These are phyloP conservation scores for Ambrosiella beaveri DNA, from an alignment of 2,329 filamentous ascomycete species.

Conservation along the genomic window DNA sequence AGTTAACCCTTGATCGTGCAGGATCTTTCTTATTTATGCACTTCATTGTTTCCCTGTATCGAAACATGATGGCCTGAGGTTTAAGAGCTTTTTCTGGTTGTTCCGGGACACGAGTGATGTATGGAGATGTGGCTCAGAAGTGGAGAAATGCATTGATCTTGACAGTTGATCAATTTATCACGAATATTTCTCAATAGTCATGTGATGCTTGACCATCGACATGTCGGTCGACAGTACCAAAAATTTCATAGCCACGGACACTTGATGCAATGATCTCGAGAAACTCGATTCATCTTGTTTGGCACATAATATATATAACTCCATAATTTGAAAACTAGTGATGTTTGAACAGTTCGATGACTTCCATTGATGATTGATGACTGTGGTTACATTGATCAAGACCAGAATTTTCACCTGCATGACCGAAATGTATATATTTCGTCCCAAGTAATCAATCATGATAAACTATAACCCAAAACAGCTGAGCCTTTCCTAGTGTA, in stretches of 20 bases:
- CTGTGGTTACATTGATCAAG: not conserved
- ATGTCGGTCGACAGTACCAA: too few species aligned
- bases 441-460: too few species aligned
- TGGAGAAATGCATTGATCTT: not conserved
- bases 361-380: too few species aligned
- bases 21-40: not conserved
- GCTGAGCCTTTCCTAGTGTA: too few species aligned
- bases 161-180: not conserved
- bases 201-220: too few species aligned
- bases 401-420: not conserved
- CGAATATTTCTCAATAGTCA: too few species aligned
- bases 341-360: too few species aligned
- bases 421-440: not conserved
- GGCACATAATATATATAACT: not conserved
- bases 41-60: not conserved
- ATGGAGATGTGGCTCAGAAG: not conserved
- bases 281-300: not conserved
- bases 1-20: not conserved
- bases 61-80: not conserved
- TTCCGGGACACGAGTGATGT: not conserved
- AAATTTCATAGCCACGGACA: not conserved
- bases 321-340: too few species aligned
- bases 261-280: not conserved
- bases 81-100: not conserved
- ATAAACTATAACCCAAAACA: too few species aligned